These are phyloP conservation scores for Colletotrichum musae DNA, from an alignment of 2,329 filamentous ascomycete species.

Conservation along the genomic window DNA sequence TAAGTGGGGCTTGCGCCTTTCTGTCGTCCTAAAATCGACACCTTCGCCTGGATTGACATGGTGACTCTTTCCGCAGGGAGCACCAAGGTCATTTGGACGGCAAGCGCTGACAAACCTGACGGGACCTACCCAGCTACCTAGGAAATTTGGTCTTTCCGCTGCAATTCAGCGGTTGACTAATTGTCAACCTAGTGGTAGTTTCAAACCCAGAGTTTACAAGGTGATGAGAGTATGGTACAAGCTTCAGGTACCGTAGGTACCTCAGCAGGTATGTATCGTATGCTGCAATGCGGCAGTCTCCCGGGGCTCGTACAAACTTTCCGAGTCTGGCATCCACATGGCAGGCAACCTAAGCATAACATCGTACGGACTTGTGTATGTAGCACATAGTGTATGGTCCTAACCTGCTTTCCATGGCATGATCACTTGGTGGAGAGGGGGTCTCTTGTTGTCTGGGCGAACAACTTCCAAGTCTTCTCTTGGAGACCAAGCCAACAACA, in stretches of 20 bases:
- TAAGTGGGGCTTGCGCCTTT: conserved; percentile 29
- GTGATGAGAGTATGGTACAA: not conserved
- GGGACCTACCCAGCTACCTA: not conserved
- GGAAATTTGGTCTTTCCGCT: conserved; percentile 5
- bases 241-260: not conserved
- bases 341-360: conserved; percentile 1
- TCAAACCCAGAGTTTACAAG: not conserved
- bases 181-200: not conserved
- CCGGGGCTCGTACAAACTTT: too few species aligned
- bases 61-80: conserved; percentile 24
- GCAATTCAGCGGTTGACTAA: not conserved
- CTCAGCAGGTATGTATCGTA: too few species aligned
- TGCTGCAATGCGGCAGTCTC: too few species aligned
- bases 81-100: conserved; percentile 15
- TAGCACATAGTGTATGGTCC: too few species aligned
- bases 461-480: too few species aligned
- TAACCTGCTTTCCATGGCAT: conserved; percentile 1
- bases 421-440: not conserved
- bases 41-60: conserved; percentile 23
- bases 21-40: conserved; percentile 6
- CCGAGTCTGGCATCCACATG: conserved; percentile 1
- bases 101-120: conserved; percentile 24
- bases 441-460: not conserved
- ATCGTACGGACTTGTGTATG: conserved; percentile 1
- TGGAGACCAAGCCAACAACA: too few species aligned